Evolutionary conservation across 805 yeast genomes (phyloP).

Genomic region (Suhomyces sp.): DNA sequence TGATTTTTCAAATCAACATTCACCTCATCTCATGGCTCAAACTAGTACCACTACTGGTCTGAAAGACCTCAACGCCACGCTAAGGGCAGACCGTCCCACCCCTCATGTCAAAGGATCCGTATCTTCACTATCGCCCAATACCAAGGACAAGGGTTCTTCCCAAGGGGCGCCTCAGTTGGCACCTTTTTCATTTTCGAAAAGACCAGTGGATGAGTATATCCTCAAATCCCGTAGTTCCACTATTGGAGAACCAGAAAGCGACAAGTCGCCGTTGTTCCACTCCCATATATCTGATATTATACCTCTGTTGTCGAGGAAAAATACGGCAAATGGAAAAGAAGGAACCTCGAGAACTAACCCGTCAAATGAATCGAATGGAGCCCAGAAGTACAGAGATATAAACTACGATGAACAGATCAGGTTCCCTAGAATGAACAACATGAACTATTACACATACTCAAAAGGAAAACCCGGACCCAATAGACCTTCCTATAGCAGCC

Average conservation of each 20-base stretch:
- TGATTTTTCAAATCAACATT: too few relatives aligned
- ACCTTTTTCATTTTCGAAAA: constrained; percentile 33
- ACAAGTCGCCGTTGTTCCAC: constrained; percentile 14
- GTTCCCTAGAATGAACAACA: constrained; percentile 52
- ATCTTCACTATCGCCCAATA: background rate
- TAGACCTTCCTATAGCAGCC: constrained; percentile 4
- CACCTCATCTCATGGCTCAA: too few relatives aligned
- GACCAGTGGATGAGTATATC: constrained; percentile 21
- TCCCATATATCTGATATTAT: constrained; percentile 30
- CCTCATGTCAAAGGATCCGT: background rate
- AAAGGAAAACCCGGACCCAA: background rate
- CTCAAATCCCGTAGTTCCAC: constrained; percentile 1
- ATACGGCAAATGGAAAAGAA: constrained; percentile 1
- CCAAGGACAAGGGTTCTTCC: too few relatives aligned
- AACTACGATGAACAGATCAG: constrained; percentile 56
- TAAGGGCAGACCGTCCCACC: too few relatives aligned
- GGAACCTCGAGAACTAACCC: too few relatives aligned
- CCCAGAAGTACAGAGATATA: constrained; percentile 13
- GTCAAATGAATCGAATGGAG: background rate
- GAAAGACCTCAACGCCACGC: too few relatives aligned
- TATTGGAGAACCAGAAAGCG: background rate
- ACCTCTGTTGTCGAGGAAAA: constrained; percentile 11
- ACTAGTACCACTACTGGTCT: background rate
- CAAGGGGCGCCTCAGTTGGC: too few relatives aligned
- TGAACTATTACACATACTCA: constrained; percentile 25